phyloP scores from a whole-genome alignment of 2,329 filamentous ascomycete species.

The Akanthomyces lecanii region DNA sequence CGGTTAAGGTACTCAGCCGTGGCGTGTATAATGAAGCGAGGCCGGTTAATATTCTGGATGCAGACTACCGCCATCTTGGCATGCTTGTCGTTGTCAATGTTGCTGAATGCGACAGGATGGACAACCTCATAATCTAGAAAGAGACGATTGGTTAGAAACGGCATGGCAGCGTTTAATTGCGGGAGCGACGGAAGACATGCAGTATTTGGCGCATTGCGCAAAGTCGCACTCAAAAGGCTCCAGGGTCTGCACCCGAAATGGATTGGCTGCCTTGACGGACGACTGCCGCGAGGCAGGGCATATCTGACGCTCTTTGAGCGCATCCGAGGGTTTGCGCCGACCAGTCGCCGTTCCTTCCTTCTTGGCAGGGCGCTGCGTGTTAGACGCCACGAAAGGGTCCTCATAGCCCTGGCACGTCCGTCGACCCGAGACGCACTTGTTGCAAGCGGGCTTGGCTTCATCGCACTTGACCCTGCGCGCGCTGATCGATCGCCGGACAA shows the following conservation, averaged over 20 bases:
- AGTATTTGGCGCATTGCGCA: constrained; percentile 8
- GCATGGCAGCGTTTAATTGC: background rate
- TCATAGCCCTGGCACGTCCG: constrained; percentile 3
- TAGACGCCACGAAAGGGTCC: background rate
- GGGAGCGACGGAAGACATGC: background rate
- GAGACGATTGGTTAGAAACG: background rate
- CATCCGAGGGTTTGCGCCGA: background rate
- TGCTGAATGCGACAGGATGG: background rate
- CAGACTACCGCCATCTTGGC: background rate
- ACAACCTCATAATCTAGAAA: background rate
- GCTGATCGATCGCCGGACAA: background rate
- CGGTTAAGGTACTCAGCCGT: constrained; percentile 7
- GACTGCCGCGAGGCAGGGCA: background rate
- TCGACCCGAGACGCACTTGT: background rate
- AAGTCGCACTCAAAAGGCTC: constrained; percentile 12
- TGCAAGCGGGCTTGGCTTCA: background rate
- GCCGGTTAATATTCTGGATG: background rate
- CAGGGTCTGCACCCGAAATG: background rate
- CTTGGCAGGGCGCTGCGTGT: background rate
- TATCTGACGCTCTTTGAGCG: background rate
- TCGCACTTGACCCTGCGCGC: constrained; percentile 5
- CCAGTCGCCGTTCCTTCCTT: background rate
- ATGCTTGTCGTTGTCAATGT: background rate
- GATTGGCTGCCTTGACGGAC: background rate
- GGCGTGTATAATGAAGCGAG: constrained; percentile 10